A percentile compares a stretch with the other conserved stretches of the same genome.
phyloP scores from a whole-genome alignment of 208 protist genomes.

The Leishmania gerbilli region DNA sequence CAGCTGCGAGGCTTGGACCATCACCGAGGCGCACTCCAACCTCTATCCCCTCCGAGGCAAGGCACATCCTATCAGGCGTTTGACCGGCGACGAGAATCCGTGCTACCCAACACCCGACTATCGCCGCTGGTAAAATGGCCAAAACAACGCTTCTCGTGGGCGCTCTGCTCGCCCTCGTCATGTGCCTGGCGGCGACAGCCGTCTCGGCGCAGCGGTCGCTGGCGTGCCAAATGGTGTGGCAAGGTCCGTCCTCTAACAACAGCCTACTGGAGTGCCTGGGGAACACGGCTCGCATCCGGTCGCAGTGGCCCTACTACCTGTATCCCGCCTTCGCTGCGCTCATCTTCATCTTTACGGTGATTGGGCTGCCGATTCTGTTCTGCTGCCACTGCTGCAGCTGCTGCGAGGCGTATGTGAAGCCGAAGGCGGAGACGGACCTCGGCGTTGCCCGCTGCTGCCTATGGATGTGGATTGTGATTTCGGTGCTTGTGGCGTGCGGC shows the following conservation, averaged over 20 bases:
- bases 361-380: slow-evolving; percentile 63
- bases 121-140: not conserved
- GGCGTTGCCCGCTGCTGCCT: slow-evolving; percentile 45
- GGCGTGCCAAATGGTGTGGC: slow-evolving; percentile 78
- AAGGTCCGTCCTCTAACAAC: slow-evolving; percentile 51
- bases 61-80: too few species aligned
- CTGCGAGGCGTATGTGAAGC: slow-evolving; percentile 31
- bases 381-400: slow-evolving; percentile 58
- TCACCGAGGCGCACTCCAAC: not conserved
- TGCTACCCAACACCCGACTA: too few species aligned
- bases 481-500: slow-evolving; percentile 47
- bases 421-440: slow-evolving; percentile 30
- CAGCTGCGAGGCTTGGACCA: not conserved
- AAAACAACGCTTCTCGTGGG: slow-evolving; percentile 23
- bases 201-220: slow-evolving; percentile 53
- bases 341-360: slow-evolving; percentile 55
- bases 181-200: slow-evolving; percentile 33
- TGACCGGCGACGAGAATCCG: too few species aligned
- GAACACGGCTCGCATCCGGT: slow-evolving; percentile 46
- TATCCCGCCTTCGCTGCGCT: slow-evolving; percentile 53
- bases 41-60: not conserved
- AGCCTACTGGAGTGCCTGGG: slow-evolving; percentile 57
- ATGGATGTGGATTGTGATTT: slow-evolving; percentile 72
- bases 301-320: slow-evolving; percentile 63
- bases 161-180: slow-evolving; percentile 28